phyloP scores from a whole-genome alignment of 140 eudicot species.

The Ambrosia hybrid region DNA sequence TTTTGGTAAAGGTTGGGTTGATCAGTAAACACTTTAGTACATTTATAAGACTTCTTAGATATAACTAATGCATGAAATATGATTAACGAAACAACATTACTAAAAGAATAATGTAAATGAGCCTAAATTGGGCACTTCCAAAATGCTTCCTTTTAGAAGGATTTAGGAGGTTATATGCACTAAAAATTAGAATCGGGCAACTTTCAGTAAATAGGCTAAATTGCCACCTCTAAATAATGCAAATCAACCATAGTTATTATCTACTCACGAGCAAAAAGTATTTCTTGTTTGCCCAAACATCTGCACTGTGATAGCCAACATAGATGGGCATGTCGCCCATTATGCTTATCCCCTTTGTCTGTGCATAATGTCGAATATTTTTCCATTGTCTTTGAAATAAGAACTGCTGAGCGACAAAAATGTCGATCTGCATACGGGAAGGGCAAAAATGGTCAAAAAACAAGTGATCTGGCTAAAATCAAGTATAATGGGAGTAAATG shows the following conservation, averaged over 20 bases:
- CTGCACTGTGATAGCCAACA: conserved; percentile 99
- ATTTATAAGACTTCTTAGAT: not conserved
- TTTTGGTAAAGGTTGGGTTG: not conserved
- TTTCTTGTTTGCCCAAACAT: conserved; percentile 97
- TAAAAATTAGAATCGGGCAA: not conserved
- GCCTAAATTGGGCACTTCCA: too few species aligned
- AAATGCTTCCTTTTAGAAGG: too few species aligned
- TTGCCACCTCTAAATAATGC: not conserved
- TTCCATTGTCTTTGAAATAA: conserved; percentile 96
- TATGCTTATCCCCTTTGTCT: conserved; percentile 68
- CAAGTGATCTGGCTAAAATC: conserved; percentile 18
- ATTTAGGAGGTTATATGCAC: not conserved
- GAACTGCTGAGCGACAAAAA: conserved; percentile 82
- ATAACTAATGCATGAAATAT: not conserved
- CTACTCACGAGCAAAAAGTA: conserved; percentile 78
- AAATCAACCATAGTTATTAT: not conserved
- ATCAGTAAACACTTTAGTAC: not conserved
- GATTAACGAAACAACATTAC: not conserved
- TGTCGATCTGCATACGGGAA: conserved; percentile 66
- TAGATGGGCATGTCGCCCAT: conserved; percentile 99
- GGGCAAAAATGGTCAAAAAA: conserved; percentile 7
- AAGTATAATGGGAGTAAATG: conserved; percentile 19
- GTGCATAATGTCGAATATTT: conserved; percentile 72
- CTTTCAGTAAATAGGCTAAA: not conserved
- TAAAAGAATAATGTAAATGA: not conserved